Conservation (phyloP, 768 basidiomycete genomes). For the Tephrocybe rancida region DNA sequence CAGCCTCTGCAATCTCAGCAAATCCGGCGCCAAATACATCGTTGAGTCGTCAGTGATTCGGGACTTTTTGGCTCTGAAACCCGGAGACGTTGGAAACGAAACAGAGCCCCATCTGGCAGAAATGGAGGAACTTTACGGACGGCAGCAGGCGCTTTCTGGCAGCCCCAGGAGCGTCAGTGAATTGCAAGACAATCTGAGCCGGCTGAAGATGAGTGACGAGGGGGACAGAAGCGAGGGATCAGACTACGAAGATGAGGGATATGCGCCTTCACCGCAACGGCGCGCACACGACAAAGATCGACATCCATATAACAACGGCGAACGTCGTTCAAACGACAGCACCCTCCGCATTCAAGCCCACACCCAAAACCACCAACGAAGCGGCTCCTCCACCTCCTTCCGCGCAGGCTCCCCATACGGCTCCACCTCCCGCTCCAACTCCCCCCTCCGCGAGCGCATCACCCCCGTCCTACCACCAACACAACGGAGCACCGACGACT, state of each 20-base stretch:
- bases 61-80: constrained; percentile 80
- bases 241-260: constrained; percentile 65
- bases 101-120: constrained; percentile 61
- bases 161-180: constrained; percentile 29
- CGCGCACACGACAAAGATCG: constrained; percentile 35
- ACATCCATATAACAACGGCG: constrained; percentile 40
- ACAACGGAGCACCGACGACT: constrained; percentile 25
- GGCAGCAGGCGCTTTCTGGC: not conserved
- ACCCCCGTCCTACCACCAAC: constrained; percentile 28
- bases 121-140: constrained; percentile 54
- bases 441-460: constrained; percentile 36
- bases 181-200: constrained; percentile 53
- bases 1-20: constrained; percentile 73
- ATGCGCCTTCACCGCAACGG: constrained; percentile 45
- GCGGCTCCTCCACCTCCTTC: constrained; percentile 51
- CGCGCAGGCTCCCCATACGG: constrained; percentile 38
- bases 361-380: constrained; percentile 52
- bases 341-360: constrained; percentile 42
- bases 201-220: constrained; percentile 46
- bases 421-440: constrained; percentile 45
- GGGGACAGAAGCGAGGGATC: constrained; percentile 63
- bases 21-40: constrained; percentile 72
- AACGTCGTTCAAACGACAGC: constrained; percentile 42
- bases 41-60: constrained; percentile 80
- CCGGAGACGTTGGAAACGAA: constrained; percentile 81